These are phyloP conservation scores for Bimuria novae-zelandiae DNA, from an alignment of 2,329 filamentous ascomycete genomes.

Conservation along the genomic window DNA sequence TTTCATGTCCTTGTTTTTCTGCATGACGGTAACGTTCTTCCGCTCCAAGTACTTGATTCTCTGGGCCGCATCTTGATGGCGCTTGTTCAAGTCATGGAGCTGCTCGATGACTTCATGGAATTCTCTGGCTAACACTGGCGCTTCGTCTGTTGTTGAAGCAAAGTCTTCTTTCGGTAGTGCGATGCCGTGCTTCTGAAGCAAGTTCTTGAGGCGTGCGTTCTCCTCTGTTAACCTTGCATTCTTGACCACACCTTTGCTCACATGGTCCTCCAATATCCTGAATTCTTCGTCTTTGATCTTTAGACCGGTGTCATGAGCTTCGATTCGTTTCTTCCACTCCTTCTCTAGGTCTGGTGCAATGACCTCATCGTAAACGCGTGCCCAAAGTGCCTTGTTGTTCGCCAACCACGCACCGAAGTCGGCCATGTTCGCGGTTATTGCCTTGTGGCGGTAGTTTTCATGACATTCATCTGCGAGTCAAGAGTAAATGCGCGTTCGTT, in stretches of 20 bases:
- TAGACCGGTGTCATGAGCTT: too few species aligned
- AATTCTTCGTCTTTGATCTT: conserved; percentile 29
- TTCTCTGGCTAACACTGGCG: conserved; percentile 24
- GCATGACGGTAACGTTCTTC: conserved; percentile 40
- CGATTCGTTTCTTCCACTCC: conserved; percentile 42
- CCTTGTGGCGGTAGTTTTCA: neutral
- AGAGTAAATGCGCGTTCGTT: neutral
- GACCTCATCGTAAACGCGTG: conserved; percentile 41
- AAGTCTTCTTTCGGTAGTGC: conserved; percentile 6
- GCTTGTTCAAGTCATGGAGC: conserved; percentile 40
- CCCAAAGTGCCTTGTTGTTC: conserved; percentile 34
- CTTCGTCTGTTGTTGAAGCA: neutral
- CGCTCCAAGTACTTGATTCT: conserved; percentile 39
- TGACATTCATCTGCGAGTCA: neutral
- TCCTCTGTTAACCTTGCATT: conserved; percentile 32
- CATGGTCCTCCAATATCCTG: conserved; percentile 28
- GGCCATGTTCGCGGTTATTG: conserved; percentile 26
- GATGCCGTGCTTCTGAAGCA: conserved; percentile 16
- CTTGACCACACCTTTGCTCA: conserved; percentile 32
- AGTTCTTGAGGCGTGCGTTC: conserved; percentile 26
- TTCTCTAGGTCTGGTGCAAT: conserved; percentile 37
- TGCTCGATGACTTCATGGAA: conserved; percentile 34
- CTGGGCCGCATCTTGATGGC: conserved; percentile 32
- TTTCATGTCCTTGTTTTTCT: conserved; percentile 47
- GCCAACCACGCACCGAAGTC: conserved; percentile 35